Conservation (phyloP, 768 basidiomycete genomes). For the Tremella fuciformis region DNA sequence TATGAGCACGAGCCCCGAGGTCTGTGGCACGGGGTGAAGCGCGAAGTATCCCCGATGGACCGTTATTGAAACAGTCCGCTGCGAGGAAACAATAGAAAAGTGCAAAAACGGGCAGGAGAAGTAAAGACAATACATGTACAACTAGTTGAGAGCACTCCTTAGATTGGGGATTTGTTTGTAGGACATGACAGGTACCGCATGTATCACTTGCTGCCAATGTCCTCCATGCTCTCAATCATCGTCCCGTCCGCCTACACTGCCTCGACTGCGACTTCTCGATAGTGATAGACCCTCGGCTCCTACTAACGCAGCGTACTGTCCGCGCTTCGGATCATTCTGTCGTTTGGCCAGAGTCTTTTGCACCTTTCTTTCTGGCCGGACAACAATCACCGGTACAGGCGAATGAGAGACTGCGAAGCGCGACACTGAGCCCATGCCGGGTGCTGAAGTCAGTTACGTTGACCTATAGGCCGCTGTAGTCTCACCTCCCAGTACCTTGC, state of each 20-base stretch:
- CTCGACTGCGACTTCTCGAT: constrained; percentile 40
- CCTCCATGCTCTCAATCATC: not conserved
- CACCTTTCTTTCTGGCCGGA: constrained; percentile 82
- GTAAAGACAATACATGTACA: too few relatives aligned
- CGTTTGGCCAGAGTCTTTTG: constrained; percentile 80
- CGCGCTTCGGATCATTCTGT: constrained; percentile 81
- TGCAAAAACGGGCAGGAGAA: too few relatives aligned
- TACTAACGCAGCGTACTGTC: constrained; percentile 53
- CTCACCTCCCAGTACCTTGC: constrained; percentile 56
- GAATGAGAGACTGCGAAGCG: constrained; percentile 78
- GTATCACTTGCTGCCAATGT: not conserved
- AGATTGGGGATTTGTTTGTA: too few relatives aligned
- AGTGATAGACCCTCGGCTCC: constrained; percentile 44
- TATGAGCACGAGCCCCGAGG: not conserved
- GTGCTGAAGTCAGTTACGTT: constrained; percentile 40
- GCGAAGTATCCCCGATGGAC: too few relatives aligned
- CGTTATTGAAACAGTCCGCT: too few relatives aligned
- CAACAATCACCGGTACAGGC: constrained; percentile 93
- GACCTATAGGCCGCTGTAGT: not conserved
- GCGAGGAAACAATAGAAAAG: too few relatives aligned
- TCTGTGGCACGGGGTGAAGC: not conserved
- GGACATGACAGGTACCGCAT: too few relatives aligned
- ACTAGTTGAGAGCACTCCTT: too few relatives aligned
- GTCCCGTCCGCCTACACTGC: constrained; percentile 28
- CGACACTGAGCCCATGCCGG: constrained; percentile 65